Conservation (phyloP, 2,329 filamentous ascomycete species). For the Stemphylium vesicarium region DNA sequence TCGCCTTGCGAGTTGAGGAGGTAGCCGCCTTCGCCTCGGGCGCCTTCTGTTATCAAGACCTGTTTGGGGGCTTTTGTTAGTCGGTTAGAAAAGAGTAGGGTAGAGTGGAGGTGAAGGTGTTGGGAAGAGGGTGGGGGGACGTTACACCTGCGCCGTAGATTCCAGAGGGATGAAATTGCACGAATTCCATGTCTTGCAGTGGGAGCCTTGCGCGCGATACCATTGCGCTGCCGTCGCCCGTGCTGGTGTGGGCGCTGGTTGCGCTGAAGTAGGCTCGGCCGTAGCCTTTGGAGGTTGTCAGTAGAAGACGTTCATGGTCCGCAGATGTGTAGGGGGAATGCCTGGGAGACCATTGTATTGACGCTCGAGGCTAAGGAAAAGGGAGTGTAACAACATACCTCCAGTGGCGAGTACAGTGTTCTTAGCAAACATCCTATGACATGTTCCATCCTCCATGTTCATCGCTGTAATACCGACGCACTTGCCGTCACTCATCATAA, state of each 20-base stretch:
- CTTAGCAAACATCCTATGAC: slow-evolving; percentile 56
- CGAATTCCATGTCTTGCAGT: slow-evolving; percentile 60
- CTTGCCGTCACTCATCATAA: slow-evolving; percentile 57
- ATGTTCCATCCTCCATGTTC: slow-evolving; percentile 58
- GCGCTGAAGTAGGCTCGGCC: slow-evolving; percentile 59
- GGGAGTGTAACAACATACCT: slow-evolving; percentile 27
- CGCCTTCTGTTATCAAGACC: slow-evolving; percentile 58
- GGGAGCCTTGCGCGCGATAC: slow-evolving; percentile 56
- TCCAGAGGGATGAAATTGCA: slow-evolving; percentile 59
- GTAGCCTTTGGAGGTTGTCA: slow-evolving; percentile 44
- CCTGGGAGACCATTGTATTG: too few species aligned
- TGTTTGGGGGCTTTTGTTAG: slow-evolving; percentile 3
- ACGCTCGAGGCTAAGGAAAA: not conserved
- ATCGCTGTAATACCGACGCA: slow-evolving; percentile 56
- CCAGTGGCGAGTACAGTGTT: slow-evolving; percentile 59
- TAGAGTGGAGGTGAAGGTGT: not conserved
- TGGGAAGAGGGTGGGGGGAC: not conserved
- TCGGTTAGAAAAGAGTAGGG: too few species aligned
- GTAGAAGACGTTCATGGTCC: not conserved
- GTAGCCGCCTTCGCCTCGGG: slow-evolving; percentile 58
- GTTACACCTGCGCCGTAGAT: slow-evolving; percentile 58
- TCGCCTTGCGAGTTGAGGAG: slow-evolving; percentile 58
- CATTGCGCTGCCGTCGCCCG: slow-evolving; percentile 60
- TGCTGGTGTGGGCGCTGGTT: slow-evolving; percentile 58
- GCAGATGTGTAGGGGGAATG: not conserved